Conservation (phyloP, 2,329 filamentous ascomycete species). For the Acrocalymma vagum region DNA sequence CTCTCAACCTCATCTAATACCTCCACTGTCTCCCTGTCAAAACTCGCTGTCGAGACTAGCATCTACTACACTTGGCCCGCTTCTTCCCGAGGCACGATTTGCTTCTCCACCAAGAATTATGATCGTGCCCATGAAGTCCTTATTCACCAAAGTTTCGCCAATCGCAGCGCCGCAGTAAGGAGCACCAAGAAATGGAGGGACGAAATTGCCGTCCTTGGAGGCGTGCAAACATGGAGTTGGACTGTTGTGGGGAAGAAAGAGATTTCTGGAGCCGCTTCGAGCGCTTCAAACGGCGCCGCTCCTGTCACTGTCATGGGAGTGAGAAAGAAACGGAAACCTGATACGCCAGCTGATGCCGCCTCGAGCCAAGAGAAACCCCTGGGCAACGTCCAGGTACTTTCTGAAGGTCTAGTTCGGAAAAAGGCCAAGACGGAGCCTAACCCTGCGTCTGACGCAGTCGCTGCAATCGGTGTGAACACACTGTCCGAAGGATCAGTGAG, state of each 20-base stretch:
- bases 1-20: constrained; percentile 57
- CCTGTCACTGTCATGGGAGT: constrained; percentile 39
- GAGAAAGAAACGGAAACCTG: constrained; percentile 46
- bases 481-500: constrained; percentile 40
- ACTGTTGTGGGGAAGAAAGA: constrained; percentile 37
- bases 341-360: constrained; percentile 15
- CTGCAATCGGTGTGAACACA: constrained; percentile 34
- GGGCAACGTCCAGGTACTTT: constrained; percentile 23
- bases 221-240: constrained; percentile 37
- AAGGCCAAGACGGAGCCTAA: constrained; percentile 37
- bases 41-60: constrained; percentile 60
- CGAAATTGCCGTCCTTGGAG: constrained; percentile 64
- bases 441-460: constrained; percentile 9
- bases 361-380: constrained; percentile 4
- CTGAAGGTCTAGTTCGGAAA: constrained; percentile 38
- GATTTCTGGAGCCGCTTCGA: constrained; percentile 1
- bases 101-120: constrained; percentile 72
- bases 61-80: constrained; percentile 73
- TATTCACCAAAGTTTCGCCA: constrained; percentile 77
- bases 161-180: constrained; percentile 66
- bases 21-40: constrained; percentile 43
- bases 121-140: constrained; percentile 74
- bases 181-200: constrained; percentile 76
- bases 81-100: constrained; percentile 67
- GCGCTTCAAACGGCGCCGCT: constrained; percentile 10